Evolutionary conservation across 1,139 yeast genomes (phyloP).

Genomic region (Spathaspora sp.): DNA sequence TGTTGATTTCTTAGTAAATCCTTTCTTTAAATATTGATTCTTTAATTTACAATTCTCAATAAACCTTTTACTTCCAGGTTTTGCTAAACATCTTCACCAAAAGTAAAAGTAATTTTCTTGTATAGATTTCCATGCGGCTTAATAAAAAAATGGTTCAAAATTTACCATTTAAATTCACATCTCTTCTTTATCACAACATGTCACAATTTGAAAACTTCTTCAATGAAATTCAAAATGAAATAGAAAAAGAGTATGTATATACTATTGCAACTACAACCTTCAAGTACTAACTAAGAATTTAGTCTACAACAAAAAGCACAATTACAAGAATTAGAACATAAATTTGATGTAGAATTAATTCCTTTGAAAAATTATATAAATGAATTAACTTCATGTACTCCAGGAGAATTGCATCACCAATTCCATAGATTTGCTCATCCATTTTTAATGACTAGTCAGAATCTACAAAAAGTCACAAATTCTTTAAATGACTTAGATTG

Average conservation of each 20-base stretch:
- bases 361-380: slow-evolving; percentile 12
- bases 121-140: background rate
- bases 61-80: no score
- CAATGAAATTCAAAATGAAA: slow-evolving; percentile 12
- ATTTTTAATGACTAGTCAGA: background rate
- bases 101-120: no score
- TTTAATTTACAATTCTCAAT: no score
- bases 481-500: slow-evolving; percentile 12
- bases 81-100: no score
- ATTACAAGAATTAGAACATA: slow-evolving; percentile 15
- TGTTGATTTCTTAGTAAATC: background rate
- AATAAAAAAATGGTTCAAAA: slow-evolving; percentile 2
- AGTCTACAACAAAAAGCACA: slow-evolving; percentile 12
- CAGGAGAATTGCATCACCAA: slow-evolving; percentile 7
- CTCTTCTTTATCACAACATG: slow-evolving; percentile 6
- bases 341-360: slow-evolving; percentile 13
- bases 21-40: no score
- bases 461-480: background rate
- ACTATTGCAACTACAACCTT: background rate
- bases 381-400: slow-evolving; percentile 8
- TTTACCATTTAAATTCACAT: background rate
- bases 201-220: slow-evolving; percentile 12
- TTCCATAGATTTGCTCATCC: background rate
- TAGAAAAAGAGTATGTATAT: slow-evolving; percentile 15
- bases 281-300: slow-evolving; percentile 6